Conservation (phyloP, 495 filamentous ascomycete species). For the Neurospora discreta region DNA sequence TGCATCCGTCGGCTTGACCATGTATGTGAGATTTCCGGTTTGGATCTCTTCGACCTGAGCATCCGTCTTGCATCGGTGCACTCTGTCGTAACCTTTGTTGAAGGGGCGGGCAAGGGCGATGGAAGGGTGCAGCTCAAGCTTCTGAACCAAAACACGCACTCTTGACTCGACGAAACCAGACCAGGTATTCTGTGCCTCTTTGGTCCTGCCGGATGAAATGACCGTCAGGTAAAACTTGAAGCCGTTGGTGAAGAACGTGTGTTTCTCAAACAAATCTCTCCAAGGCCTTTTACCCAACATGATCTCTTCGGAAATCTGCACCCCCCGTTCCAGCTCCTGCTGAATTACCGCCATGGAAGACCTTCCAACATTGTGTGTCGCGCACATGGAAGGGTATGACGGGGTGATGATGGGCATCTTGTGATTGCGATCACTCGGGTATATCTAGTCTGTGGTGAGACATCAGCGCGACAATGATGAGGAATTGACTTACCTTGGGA, state of each 20-base stretch:
- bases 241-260: slow-evolving; percentile 82
- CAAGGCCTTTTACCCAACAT: slow-evolving; percentile 59
- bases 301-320: slow-evolving; percentile 71
- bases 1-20: slow-evolving; percentile 42
- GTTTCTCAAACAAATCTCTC: slow-evolving; percentile 78
- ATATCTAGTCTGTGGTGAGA: slow-evolving; percentile 47
- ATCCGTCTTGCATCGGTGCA: slow-evolving; percentile 61
- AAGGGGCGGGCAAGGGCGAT: slow-evolving; percentile 83
- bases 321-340: slow-evolving; percentile 67
- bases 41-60: slow-evolving; percentile 59
- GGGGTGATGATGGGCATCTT: slow-evolving; percentile 97
- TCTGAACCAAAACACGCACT: slow-evolving; percentile 68
- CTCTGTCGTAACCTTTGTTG: slow-evolving; percentile 80
- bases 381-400: slow-evolving; percentile 91
- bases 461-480: slow-evolving; percentile 14
- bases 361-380: slow-evolving; percentile 82
- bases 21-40: slow-evolving; percentile 57
- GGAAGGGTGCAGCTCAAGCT: slow-evolving; percentile 60
- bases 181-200: slow-evolving; percentile 78
- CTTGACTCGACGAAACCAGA: slow-evolving; percentile 90
- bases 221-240: slow-evolving; percentile 94
- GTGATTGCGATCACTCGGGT: slow-evolving; percentile 68
- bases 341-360: slow-evolving; percentile 79
- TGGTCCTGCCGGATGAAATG: slow-evolving; percentile 72
- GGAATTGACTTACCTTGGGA: slow-evolving; percentile 52